Percentiles rank a stretch among this genome's conserved stretches.
phyloP scores from a whole-genome alignment of 2,329 filamentous ascomycete genomes.

The Aspergillus unguis region DNA sequence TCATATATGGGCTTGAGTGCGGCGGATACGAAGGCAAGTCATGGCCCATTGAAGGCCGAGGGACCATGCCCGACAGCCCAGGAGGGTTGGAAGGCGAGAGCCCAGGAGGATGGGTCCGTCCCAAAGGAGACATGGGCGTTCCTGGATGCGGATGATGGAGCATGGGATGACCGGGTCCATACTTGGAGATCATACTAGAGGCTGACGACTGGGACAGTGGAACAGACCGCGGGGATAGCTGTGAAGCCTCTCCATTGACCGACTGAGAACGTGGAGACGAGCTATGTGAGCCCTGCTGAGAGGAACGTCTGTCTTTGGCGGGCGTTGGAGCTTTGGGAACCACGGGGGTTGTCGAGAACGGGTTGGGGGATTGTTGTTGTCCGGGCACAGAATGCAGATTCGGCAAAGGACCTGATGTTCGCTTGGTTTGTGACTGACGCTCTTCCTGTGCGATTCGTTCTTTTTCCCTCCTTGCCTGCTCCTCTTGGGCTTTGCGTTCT shows the following conservation, averaged over 20 bases:
- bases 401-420: slow-evolving; percentile 57
- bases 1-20: slow-evolving; percentile 50
- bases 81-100: slow-evolving; percentile 54
- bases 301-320: slow-evolving; percentile 69
- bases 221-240: slow-evolving; percentile 60
- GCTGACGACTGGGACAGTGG: slow-evolving; percentile 65
- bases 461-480: slow-evolving; percentile 52
- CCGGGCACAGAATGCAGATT: slow-evolving; percentile 54
- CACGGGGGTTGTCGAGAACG: slow-evolving; percentile 73
- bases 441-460: slow-evolving; percentile 48
- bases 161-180: slow-evolving; percentile 51
- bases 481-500: slow-evolving; percentile 52
- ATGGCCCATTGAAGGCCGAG: slow-evolving; percentile 50
- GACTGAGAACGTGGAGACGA: slow-evolving; percentile 59
- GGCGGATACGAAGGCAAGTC: slow-evolving; percentile 56
- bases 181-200: slow-evolving; percentile 61
- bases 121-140: slow-evolving; percentile 64
- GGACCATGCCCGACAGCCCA: slow-evolving; percentile 52
- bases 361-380: slow-evolving; percentile 70
- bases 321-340: slow-evolving; percentile 80
- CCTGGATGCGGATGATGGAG: slow-evolving; percentile 58
- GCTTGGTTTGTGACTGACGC: slow-evolving; percentile 44
- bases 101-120: slow-evolving; percentile 53
- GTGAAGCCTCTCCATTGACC: slow-evolving; percentile 55
- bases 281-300: slow-evolving; percentile 71